These are phyloP conservation scores for Tolypocladium pustulatum DNA, from an alignment of 2,329 filamentous ascomycete species.

Conservation along the genomic window DNA sequence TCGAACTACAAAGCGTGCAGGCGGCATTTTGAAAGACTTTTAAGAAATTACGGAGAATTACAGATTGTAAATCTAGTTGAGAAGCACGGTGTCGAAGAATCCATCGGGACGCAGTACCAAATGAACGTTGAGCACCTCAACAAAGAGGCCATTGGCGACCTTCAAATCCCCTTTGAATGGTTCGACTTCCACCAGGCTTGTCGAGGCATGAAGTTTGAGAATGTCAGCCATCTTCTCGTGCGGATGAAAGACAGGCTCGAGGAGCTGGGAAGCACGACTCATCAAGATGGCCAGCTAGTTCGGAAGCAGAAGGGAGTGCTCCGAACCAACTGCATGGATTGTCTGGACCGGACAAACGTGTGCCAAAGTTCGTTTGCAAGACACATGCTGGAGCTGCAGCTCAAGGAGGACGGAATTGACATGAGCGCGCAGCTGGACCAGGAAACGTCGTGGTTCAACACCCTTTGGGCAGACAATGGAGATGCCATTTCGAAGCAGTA, in stretches of 20 bases:
- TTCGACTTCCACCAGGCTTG: slow-evolving; percentile 94
- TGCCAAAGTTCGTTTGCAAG: slow-evolving; percentile 87
- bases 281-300: slow-evolving; percentile 30
- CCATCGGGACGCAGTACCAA: slow-evolving; percentile 71
- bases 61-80: slow-evolving; percentile 82
- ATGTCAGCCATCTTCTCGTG: slow-evolving; percentile 71
- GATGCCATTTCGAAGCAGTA: slow-evolving; percentile 95
- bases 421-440: slow-evolving; percentile 68
- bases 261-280: slow-evolving; percentile 60
- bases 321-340: slow-evolving; percentile 99
- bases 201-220: slow-evolving; percentile 96
- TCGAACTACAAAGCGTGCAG: slow-evolving; percentile 71
- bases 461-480: slow-evolving; percentile 93
- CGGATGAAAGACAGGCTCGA: slow-evolving; percentile 58
- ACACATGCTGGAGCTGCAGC: slow-evolving; percentile 68
- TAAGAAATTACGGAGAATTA: slow-evolving; percentile 60
- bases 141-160: slow-evolving; percentile 38
- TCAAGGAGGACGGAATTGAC: slow-evolving; percentile 65
- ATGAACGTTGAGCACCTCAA: slow-evolving; percentile 58
- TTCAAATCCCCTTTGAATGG: slow-evolving; percentile 64
- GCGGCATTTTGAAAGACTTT: slow-evolving; percentile 65
- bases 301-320: slow-evolving; percentile 61
- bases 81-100: slow-evolving; percentile 71
- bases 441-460: slow-evolving; percentile 88
- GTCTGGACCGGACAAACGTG: slow-evolving; percentile 90